Conservation (phyloP, 2,329 filamentous ascomycete genomes). For the Fusarium pseudograminearum region DNA sequence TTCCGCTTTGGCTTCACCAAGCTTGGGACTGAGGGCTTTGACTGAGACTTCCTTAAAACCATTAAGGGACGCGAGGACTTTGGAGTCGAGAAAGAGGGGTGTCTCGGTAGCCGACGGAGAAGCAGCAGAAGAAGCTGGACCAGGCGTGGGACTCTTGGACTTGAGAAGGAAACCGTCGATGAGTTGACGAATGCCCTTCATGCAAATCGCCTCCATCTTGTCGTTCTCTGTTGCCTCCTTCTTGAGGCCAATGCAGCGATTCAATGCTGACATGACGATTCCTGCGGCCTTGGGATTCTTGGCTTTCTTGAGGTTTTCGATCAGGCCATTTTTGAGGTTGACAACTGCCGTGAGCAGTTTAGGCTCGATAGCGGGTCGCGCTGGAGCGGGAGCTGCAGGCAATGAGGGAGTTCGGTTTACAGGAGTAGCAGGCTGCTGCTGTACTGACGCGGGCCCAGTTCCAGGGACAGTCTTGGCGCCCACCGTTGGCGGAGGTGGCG, state of each 20-base stretch:
- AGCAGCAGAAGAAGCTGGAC: slow-evolving; percentile 44
- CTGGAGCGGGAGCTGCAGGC: slow-evolving; percentile 44
- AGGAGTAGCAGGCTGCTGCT: slow-evolving; percentile 36
- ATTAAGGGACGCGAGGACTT: slow-evolving; percentile 57
- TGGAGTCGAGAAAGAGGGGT: slow-evolving; percentile 54
- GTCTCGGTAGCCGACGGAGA: slow-evolving; percentile 40
- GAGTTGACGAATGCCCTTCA: slow-evolving; percentile 58
- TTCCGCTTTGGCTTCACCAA: slow-evolving; percentile 59
- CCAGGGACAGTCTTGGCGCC: slow-evolving; percentile 41
- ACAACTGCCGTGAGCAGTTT: slow-evolving; percentile 58
- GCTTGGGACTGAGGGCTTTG: slow-evolving; percentile 56
- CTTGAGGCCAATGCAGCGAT: slow-evolving; percentile 63
- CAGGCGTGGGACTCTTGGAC: slow-evolving; percentile 53
- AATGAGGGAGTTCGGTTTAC: slow-evolving; percentile 45
- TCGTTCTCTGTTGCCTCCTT: slow-evolving; percentile 59
- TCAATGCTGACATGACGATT: slow-evolving; percentile 65
- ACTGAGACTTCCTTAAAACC: slow-evolving; percentile 62
- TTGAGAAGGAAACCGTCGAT: slow-evolving; percentile 57
- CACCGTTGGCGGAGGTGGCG: slow-evolving; percentile 25
- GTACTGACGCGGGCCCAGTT: slow-evolving; percentile 25
- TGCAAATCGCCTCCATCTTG: slow-evolving; percentile 61
- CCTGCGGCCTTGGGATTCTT: slow-evolving; percentile 58
- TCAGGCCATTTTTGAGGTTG: slow-evolving; percentile 61
- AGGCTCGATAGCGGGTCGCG: slow-evolving; percentile 58
- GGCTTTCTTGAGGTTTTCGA: slow-evolving; percentile 59